These are phyloP conservation scores for Jimgerdemannia flammicorona DNA, from an alignment of 192 early-diverging fungal genomes.

Conservation along the genomic window DNA sequence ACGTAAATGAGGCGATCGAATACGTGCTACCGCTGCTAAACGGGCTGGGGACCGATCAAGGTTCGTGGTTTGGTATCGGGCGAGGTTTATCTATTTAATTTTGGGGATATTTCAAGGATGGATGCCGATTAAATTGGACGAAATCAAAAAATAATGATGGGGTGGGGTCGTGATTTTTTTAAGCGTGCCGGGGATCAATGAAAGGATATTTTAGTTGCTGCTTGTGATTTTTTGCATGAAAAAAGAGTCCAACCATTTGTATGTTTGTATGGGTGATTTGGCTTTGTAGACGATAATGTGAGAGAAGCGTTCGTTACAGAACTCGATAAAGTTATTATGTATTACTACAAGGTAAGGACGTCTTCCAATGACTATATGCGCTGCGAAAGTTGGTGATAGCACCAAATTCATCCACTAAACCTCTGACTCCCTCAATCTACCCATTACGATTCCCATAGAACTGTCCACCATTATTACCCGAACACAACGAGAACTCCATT, in stretches of 20 bases:
- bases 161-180: no score
- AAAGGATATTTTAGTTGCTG: no score
- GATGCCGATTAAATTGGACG: no score
- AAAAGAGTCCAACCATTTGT: no score
- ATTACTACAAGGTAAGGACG: slow-evolving; percentile 34
- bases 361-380: background rate
- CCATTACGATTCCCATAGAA: background rate
- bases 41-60: slow-evolving; percentile 27
- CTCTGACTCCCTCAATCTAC: no score
- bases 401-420: no score
- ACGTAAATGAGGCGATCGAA: slow-evolving; percentile 32
- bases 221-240: no score
- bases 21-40: slow-evolving; percentile 32
- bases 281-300: slow-evolving; percentile 31
- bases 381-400: no score
- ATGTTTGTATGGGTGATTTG: background rate
- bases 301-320: slow-evolving; percentile 38
- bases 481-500: background rate
- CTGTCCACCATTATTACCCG: background rate
- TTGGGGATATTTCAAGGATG: no score
- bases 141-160: no score
- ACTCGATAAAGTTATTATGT: slow-evolving; percentile 44
- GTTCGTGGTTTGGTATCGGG: slow-evolving; percentile 7
- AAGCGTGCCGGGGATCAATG: no score
- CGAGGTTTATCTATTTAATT: background rate